phyloP scores from a whole-genome alignment of 1,284 basidiomycete genomes.

The Irpex rosettiformis region DNA sequence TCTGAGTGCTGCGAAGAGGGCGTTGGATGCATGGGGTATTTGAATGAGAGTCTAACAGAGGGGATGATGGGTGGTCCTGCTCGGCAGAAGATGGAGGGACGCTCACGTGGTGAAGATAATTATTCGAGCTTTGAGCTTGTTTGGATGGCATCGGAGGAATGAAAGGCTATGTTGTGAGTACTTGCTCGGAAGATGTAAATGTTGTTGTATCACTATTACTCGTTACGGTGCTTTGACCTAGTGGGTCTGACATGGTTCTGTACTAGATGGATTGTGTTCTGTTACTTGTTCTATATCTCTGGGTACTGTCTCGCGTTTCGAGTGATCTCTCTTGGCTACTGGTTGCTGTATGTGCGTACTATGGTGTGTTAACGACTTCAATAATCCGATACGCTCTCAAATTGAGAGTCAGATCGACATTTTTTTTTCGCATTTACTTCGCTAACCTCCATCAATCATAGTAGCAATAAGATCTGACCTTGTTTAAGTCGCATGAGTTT shows the following conservation, averaged over 20 bases:
- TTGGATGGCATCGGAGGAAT: not conserved
- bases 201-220: not conserved
- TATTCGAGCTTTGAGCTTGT: too few species aligned
- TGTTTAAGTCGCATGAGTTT: too few species aligned
- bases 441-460: too few species aligned
- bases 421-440: too few species aligned
- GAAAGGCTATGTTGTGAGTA: not conserved
- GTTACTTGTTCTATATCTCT: too few species aligned
- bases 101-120: not conserved
- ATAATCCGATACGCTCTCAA: too few species aligned
- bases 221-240: not conserved
- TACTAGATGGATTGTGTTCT: not conserved
- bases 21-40: conserved; percentile 27
- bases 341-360: too few species aligned
- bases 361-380: too few species aligned
- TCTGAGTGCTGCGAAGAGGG: conserved; percentile 24
- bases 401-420: too few species aligned
- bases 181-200: not conserved
- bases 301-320: too few species aligned
- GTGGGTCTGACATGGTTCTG: not conserved
- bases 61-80: not conserved
- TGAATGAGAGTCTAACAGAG: not conserved
- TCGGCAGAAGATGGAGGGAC: not conserved
- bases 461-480: too few species aligned
- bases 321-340: too few species aligned